Conservation (phyloP, 2,329 filamentous ascomycete species). For the Botrytis elliptica region DNA sequence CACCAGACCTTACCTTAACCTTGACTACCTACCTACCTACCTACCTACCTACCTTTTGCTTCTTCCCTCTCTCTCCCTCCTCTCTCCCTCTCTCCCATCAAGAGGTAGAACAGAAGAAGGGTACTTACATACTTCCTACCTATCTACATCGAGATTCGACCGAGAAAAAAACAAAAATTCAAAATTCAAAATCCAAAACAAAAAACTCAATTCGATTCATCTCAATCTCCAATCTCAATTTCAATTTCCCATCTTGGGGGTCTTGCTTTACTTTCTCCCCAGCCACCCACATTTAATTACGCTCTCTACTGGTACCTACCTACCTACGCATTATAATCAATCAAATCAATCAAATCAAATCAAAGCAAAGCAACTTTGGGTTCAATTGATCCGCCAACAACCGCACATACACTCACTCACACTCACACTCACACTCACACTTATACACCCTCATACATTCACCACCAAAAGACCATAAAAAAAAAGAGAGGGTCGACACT, state of each 20-base stretch:
- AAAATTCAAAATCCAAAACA: background rate
- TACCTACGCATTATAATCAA: conserved; percentile 13
- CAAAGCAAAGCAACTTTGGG: background rate
- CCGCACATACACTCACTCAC: background rate
- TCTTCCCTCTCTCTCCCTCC: background rate
- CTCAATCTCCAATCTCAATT: background rate
- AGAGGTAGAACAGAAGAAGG: background rate
- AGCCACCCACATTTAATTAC: conserved; percentile 20
- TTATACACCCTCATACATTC: background rate
- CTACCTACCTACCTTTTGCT: background rate
- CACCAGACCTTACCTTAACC: background rate
- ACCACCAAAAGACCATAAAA: background rate
- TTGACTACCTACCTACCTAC: no score
- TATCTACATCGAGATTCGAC: background rate
- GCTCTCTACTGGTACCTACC: background rate
- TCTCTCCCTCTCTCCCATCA: background rate
- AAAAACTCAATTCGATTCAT: background rate
- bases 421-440: no score
- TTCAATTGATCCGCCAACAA: conserved; percentile 18
- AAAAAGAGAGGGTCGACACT: background rate
- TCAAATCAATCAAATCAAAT: background rate
- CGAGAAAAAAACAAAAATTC: background rate
- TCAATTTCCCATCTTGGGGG: conserved; percentile 12
- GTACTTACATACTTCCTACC: background rate
- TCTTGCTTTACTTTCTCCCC: background rate